Evolutionary conservation across 768 basidiomycete species (phyloP).

Genomic region (Tricholoma bakamatsutake): DNA sequence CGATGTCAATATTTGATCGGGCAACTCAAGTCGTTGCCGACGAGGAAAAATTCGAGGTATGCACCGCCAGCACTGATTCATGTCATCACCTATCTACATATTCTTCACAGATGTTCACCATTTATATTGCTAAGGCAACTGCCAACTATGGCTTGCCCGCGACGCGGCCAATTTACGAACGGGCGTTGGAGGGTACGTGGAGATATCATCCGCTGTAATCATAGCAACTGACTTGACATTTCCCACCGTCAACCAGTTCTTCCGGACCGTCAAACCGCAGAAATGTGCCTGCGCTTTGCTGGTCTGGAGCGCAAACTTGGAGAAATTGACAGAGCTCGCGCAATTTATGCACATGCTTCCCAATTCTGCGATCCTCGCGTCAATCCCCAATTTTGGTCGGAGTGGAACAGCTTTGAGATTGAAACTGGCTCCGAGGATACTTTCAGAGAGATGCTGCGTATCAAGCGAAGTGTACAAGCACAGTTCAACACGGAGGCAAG

Average conservation of each 20-base stretch:
- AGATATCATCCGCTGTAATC: slow-evolving; percentile 13
- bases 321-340: slow-evolving; percentile 95
- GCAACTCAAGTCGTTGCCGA: slow-evolving; percentile 83
- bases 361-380: slow-evolving; percentile 98
- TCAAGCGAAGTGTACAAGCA: slow-evolving; percentile 97
- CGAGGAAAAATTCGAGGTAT: slow-evolving; percentile 91
- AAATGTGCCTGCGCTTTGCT: slow-evolving; percentile 97
- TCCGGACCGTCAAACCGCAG: slow-evolving; percentile 90
- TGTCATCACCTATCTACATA: neutral
- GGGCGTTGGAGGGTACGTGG: slow-evolving; percentile 69
- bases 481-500: slow-evolving; percentile 97
- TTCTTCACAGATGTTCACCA: slow-evolving; percentile 72
- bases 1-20: slow-evolving; percentile 91
- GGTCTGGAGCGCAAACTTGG: slow-evolving; percentile 95
- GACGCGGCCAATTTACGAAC: slow-evolving; percentile 93
- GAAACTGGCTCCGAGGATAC: slow-evolving; percentile 99
- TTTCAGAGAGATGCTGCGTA: slow-evolving; percentile 61
- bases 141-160: slow-evolving; percentile 62
- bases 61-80: slow-evolving; percentile 13
- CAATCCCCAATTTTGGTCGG: slow-evolving; percentile 89
- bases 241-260: slow-evolving; percentile 38
- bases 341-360: slow-evolving; percentile 94
- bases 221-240: neutral
- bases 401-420: slow-evolving; percentile 98
- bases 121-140: slow-evolving; percentile 35